Conservation (phyloP, 2,329 filamentous ascomycete species). For the Cladosporium sp. region DNA sequence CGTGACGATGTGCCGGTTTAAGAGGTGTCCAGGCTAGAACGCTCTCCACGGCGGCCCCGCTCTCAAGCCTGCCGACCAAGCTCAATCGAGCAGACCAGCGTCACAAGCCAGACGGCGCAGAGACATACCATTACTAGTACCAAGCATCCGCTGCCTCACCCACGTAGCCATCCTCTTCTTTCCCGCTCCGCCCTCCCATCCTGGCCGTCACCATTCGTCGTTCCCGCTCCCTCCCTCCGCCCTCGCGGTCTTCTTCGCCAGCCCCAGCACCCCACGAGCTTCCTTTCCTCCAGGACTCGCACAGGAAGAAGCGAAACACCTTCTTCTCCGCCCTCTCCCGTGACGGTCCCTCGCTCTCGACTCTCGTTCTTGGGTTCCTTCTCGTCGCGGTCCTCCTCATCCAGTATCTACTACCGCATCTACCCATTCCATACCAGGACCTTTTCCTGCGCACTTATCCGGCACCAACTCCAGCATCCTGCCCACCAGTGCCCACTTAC, state of each 20-base stretch:
- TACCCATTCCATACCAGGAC: slow-evolving; percentile 17
- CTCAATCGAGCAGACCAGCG: not conserved
- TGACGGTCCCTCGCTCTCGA: slow-evolving; percentile 15
- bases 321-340: slow-evolving; percentile 9
- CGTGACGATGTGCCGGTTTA: not conserved
- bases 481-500: slow-evolving; percentile 23
- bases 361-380: slow-evolving; percentile 19
- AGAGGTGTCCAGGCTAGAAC: not conserved
- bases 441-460: slow-evolving; percentile 19
- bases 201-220: slow-evolving; percentile 12
- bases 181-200: slow-evolving; percentile 1
- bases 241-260: slow-evolving; percentile 11
- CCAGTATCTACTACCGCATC: slow-evolving; percentile 23
- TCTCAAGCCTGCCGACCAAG: not conserved
- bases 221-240: slow-evolving; percentile 11
- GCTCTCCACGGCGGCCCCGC: not conserved
- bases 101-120: not conserved
- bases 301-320: not conserved
- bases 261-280: slow-evolving; percentile 2
- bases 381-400: slow-evolving; percentile 20
- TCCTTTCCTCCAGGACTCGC: slow-evolving; percentile 13
- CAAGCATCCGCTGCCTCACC: slow-evolving; percentile 3
- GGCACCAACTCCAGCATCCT: slow-evolving; percentile 23
- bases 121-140: slow-evolving; percentile 1
- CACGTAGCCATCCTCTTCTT: not conserved